Evolutionary conservation across 2,329 filamentous ascomycete genomes (phyloP), one percentile per base, ranked within the genome.

Genomic region (Pseudovirgaria hyperparasitica): DNA sequence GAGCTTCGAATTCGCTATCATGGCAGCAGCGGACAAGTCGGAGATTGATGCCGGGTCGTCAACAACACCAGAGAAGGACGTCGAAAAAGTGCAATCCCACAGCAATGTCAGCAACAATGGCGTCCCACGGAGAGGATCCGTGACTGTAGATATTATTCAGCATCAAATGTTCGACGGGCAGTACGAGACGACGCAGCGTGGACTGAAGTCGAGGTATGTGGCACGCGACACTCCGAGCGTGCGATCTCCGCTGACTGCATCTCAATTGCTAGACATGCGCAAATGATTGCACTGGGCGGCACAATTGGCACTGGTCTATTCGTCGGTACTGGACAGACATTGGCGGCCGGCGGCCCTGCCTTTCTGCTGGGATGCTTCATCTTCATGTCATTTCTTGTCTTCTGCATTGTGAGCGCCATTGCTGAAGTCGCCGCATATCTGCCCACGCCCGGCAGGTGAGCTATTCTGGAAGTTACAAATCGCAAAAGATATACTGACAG

Each of bases 371-470:
- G 58, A 33, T 56, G 58, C 37, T 59, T 56, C 39, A n/a, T n/a
- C 7, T 50, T 67, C 29, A 52, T 66, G 27, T 52, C 57, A 20
- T 49, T 62, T 12, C 33, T 66, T 37, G 48, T 67, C 23, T 54
- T 53, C 33, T 46, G 46, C 18, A 47, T 60, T 41, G 64, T 75
- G 29, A 63, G 63, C 25, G 58, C 55, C 25, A 58, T 63, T 29
- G 48, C 50, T 46, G 50, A 54, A 46, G 68, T 76, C 56, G 68
- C 70, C 13, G 63, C 72, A 17, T 75, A 70, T 57, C 62, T 77
- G 27, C 68, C 72, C 4, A 49, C 73, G 35, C 57, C 68, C 16
- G 63, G 65, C 40, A 57, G 57, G 19, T 48, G 47, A 11, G 48
- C 42, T 24, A 14, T 9, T 9, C 9, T 24, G 9, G 9, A 9